Evolutionary conservation across 176 grass and related monocot species (phyloP).

Genomic region (Paspalum vaginatum): DNA sequence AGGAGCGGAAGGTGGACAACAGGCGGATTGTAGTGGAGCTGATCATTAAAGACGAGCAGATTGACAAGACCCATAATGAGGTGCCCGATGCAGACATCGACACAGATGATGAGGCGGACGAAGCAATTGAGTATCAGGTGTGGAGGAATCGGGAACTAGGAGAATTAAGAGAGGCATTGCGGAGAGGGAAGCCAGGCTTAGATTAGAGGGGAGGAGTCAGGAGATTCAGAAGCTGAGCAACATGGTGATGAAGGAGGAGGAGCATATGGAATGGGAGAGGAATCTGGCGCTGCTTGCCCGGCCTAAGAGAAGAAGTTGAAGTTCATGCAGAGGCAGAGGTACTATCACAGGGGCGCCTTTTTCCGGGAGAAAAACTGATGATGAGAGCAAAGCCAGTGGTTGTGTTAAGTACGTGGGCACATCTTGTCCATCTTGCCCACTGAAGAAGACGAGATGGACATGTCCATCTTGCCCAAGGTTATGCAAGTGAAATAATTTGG

Average conservation of each 20-base stretch:
- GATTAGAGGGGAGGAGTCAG: constrained; percentile 42
- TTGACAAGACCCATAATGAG: constrained; percentile 59
- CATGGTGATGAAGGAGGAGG: constrained; percentile 61
- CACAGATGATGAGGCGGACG: constrained; percentile 79
- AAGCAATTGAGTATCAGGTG: constrained; percentile 75
- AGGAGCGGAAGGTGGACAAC: constrained; percentile 66
- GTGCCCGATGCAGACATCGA: constrained; percentile 69
- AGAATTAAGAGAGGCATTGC: constrained; percentile 89
- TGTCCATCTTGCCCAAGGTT: constrained; percentile 80
- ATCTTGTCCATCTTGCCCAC: constrained; percentile 31
- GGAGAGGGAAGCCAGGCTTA: constrained; percentile 75
- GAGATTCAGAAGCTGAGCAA: constrained; percentile 83
- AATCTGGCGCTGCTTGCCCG: constrained; percentile 38
- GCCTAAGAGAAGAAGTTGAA: constrained; percentile 67
- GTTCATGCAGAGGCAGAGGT: constrained; percentile 75
- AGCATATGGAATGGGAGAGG: constrained; percentile 65
- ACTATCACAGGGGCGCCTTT: constrained; percentile 81
- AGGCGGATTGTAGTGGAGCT: constrained; percentile 77
- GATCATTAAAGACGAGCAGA: constrained; percentile 67
- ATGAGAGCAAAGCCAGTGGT: constrained; percentile 46
- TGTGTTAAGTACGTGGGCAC: too few species aligned
- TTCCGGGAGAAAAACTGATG: constrained; percentile 63
- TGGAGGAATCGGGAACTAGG: constrained; percentile 77
- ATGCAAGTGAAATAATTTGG: constrained; percentile 93
- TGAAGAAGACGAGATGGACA: constrained; percentile 84